Base-by-base conservation (phyloP, 2,329 filamentous ascomycete genomes). In the Penicillium sp. region DNA sequence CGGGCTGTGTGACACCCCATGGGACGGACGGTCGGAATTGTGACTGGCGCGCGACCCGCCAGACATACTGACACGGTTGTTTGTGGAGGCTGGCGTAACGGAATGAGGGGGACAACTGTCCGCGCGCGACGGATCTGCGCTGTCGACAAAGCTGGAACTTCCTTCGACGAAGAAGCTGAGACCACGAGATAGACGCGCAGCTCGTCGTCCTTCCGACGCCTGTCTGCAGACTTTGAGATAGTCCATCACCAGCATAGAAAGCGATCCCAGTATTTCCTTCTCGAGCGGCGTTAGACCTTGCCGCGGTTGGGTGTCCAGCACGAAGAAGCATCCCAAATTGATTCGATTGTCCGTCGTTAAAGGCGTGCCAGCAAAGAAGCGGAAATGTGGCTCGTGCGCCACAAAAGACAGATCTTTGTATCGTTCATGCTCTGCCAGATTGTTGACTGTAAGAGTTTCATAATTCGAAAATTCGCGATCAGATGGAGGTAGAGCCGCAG, bases 351-450 rank as follows among this genome's bases (percentile, higher is more conserved):
- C 75, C 3, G 79, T 81, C 26, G 76, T 74, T 46, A 86, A 78
- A 0, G 83, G 83, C 0, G 84, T 81, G 13, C 77, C 78, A 5
- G 78, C 78, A 49, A 81, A 80, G 57, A 82, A 82, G 39, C 67
- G 66, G 28, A 72, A 64, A 29, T 64, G 51, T 0, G 68, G 68
- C 1, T 63, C 51, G 0, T 52, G 59, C 3, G 58, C 52, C 1
- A 74, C 71, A 28, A 71, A 68, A 1, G 60, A 52, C 35, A 68
- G 58, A 5, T 63, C 45, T 38, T 66, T 68, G 48, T 68, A 75
- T 18, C 58, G 61, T 6, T 70, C 63, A 52, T 75, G 57, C 28
- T 66, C 52, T 28, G 55, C 51, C 34, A 75, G 48, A 52, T 76
- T 72, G 36, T 66, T 62, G 47, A 75, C 54, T 9, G 72, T 45